Evolutionary conservation across 2,329 filamentous ascomycete species (phyloP).

Genomic region (Clathrospora elynae): DNA sequence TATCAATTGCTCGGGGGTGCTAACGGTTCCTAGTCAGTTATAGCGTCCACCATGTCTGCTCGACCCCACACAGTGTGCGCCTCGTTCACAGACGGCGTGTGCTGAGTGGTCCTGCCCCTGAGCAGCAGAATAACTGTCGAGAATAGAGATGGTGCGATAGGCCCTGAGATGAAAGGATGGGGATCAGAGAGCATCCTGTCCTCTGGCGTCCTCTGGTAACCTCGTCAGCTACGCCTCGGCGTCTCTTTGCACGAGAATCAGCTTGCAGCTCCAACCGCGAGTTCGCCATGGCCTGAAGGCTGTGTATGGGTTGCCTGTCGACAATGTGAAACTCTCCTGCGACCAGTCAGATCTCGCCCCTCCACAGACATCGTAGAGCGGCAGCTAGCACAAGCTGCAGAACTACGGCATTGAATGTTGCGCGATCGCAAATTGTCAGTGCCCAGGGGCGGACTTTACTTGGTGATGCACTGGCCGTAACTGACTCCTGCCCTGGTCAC

Average conservation of each 20-base stretch:
- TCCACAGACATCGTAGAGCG: slow-evolving; percentile 1
- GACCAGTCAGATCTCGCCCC: slow-evolving; percentile 6
- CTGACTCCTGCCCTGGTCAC: slow-evolving; percentile 16
- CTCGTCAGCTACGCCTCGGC: slow-evolving; percentile 16
- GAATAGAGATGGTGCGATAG: slow-evolving; percentile 8
- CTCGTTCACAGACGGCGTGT: not conserved
- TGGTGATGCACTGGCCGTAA: slow-evolving; percentile 13
- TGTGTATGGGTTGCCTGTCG: not conserved
- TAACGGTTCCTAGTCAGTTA: slow-evolving; percentile 15
- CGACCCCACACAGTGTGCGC: slow-evolving; percentile 14
- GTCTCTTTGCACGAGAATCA: not conserved
- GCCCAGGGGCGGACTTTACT: slow-evolving; percentile 6
- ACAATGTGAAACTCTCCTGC: slow-evolving; percentile 5
- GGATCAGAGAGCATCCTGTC: slow-evolving; percentile 20
- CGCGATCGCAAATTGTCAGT: slow-evolving; percentile 6
- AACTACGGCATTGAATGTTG: slow-evolving; percentile 5
- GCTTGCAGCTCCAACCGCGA: slow-evolving; percentile 4
- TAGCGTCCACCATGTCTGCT: slow-evolving; percentile 11
- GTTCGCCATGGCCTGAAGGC: slow-evolving; percentile 1
- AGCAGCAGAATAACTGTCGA: slow-evolving; percentile 11
- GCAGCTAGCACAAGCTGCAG: slow-evolving; percentile 13
- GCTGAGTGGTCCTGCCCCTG: slow-evolving; percentile 23
- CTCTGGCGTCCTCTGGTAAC: slow-evolving; percentile 15
- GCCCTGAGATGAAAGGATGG: slow-evolving; percentile 29
- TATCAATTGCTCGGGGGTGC: not conserved